Base-by-base conservation (phyloP, 106 monocot species). In the Posidonia australis region DNA sequence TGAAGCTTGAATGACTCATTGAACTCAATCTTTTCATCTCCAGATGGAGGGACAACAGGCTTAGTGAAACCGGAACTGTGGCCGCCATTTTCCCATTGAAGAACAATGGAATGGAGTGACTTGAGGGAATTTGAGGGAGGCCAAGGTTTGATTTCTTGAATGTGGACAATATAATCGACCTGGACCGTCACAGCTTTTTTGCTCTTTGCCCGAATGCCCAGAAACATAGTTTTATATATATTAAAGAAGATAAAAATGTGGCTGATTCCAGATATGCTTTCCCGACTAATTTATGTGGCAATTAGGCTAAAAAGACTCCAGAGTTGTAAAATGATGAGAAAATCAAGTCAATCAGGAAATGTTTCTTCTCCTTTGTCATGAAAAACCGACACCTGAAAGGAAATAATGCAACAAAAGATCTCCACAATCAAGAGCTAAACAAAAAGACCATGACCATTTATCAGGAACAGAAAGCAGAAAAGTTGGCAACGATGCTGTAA, bases 61-160 rank as follows among this genome's bases (percentile, higher is more conserved):
- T 25, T 63, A 1, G 82, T 84, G 25, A 67, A 76, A 0, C 89
- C 86, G 0, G 81, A 73, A 46, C 21, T 78, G 21, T 62, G 42
- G 58, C 79, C 79, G 1, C 89, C 89, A 54, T 90, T 86, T 65
- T 84, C 86, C 94, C 89, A 94, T 0, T 81, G 81, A 13, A 94
- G 77, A 9, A 82, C 78, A 13, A 89, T 86, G 2, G 86, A 71
- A 13, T 73, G 77, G 23, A 94, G 66, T 7, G 83, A 77, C 51
- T 75, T 83, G 24, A 94, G 68, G 26, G 94, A 86, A 29, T 86
- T 76, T 29, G 86, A 86, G 6, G 94, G 78, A 0, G 94, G 90
- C 94, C 94, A 94, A 77, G 89, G 94, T 66, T 78, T 89, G 67
- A 94, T 86, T 78, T 90, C 89, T 48, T 77, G 82, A 7, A 94